A percentile compares a stretch with the other conserved stretches of the same genome.
These are phyloP conservation scores for Lagerstroemia speciosa DNA, from an alignment of 345 rosid genomes.

Conservation along the genomic window DNA sequence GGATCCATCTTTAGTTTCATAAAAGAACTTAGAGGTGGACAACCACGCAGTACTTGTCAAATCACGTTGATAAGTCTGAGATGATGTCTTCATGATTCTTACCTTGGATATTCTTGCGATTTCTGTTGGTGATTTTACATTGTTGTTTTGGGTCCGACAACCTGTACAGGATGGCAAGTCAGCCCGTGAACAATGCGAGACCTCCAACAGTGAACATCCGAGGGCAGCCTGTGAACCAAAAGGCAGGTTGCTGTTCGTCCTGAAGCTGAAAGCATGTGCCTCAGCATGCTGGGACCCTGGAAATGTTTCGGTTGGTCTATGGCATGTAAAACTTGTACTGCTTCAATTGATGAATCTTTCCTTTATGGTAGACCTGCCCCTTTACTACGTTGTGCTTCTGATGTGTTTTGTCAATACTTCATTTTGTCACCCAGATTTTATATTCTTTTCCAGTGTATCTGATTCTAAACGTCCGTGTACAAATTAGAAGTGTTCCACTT, in stretches of 20 bases:
- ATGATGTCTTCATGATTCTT: too few relatives aligned
- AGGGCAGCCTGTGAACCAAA: conserved; percentile 92
- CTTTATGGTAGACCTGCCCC: not conserved
- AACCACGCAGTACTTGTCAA: too few relatives aligned
- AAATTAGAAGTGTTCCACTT: conserved; percentile 28
- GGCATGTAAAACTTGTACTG: conserved; percentile 36
- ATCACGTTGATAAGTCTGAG: too few relatives aligned
- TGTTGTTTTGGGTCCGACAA: not conserved
- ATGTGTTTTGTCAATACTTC: not conserved
- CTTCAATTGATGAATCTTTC: conserved; percentile 2
- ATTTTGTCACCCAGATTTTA: conserved; percentile 11
- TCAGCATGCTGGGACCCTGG: conserved; percentile 7
- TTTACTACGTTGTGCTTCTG: not conserved
- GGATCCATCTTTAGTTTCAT: too few relatives aligned
- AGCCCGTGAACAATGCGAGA: conserved; percentile 68
- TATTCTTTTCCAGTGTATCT: conserved; percentile 46
- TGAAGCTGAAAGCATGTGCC: conserved; percentile 15
- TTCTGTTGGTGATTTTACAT: too few relatives aligned
- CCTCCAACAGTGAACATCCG: conserved; percentile 91
- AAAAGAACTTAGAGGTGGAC: too few relatives aligned
- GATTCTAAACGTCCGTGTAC: conserved; percentile 37
- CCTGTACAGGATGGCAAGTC: conserved; percentile 85
- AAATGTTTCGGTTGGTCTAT: conserved; percentile 10
- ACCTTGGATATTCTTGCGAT: too few relatives aligned
- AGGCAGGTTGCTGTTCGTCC: conserved; percentile 90